phyloP scores from a whole-genome alignment of 2,329 filamentous ascomycete genomes.

The Hypomyces perniciosus region DNA sequence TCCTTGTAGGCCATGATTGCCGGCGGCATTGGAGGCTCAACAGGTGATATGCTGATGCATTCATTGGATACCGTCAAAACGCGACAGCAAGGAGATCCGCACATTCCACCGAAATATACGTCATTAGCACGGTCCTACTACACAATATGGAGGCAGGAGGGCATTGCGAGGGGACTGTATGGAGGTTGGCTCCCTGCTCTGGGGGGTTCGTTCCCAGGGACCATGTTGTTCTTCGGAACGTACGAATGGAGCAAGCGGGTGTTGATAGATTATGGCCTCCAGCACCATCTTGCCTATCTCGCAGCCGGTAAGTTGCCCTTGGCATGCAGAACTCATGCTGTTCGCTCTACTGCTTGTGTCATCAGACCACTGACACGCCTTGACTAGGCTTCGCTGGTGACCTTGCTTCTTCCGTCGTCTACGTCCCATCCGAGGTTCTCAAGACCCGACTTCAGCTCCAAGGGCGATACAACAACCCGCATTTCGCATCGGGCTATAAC shows the following conservation, averaged over 20 bases:
- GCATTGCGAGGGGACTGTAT: constrained; percentile 78
- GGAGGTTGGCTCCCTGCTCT: constrained; percentile 90
- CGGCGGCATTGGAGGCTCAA: constrained; percentile 85
- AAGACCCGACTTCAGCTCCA: constrained; percentile 97
- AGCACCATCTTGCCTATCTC: constrained; percentile 79
- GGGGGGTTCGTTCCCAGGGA: constrained; percentile 87
- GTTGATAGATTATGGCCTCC: constrained; percentile 78
- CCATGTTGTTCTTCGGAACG: constrained; percentile 89
- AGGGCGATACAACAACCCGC: constrained; percentile 90
- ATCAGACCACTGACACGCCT: background rate
- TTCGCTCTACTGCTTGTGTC: constrained; percentile 12
- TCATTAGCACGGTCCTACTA: constrained; percentile 86
- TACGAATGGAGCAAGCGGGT: constrained; percentile 93
- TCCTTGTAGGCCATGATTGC: constrained; percentile 78
- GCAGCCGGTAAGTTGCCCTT: constrained; percentile 58
- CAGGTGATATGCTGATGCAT: constrained; percentile 97
- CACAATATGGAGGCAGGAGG: constrained; percentile 90
- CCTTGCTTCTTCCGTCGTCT: constrained; percentile 83
- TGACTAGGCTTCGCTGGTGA: constrained; percentile 79
- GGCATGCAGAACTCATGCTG: background rate
- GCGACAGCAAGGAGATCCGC: constrained; percentile 90
- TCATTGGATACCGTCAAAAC: constrained; percentile 98
- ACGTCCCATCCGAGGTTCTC: constrained; percentile 94
- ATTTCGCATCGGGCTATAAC: constrained; percentile 92
- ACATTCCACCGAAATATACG: constrained; percentile 86